phyloP scores from a whole-genome alignment of 1,284 basidiomycete species.

The Takashimella koratensis region DNA sequence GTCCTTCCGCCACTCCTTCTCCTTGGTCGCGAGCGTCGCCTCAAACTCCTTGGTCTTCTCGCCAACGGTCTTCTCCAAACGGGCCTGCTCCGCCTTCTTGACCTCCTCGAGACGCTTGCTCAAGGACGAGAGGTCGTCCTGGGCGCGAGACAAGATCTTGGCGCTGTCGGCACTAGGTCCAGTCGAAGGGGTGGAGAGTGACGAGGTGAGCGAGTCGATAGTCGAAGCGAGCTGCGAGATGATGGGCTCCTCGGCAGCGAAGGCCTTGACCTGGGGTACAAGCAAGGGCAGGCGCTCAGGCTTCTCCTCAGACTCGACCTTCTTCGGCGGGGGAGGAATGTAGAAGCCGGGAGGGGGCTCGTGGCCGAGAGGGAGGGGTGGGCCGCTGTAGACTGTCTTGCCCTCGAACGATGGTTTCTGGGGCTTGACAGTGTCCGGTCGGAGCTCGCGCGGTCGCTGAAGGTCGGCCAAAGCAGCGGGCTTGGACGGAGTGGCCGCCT shows the following conservation, averaged over 20 bases:
- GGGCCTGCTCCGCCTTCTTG: slow-evolving; percentile 72
- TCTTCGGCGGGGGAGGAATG: slow-evolving; percentile 40
- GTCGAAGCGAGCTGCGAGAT: slow-evolving; percentile 87
- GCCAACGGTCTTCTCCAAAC: slow-evolving; percentile 74
- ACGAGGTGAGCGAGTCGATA: slow-evolving; percentile 87
- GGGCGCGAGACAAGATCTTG: slow-evolving; percentile 57
- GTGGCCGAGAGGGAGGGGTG: slow-evolving; percentile 79
- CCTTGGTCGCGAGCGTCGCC: slow-evolving; percentile 72
- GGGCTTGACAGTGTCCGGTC: slow-evolving; percentile 45
- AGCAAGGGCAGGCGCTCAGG: slow-evolving; percentile 63
- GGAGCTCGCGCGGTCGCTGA: slow-evolving; percentile 42
- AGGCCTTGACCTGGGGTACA: slow-evolving; percentile 72
- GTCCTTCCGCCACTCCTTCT: slow-evolving; percentile 79
- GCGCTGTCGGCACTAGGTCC: slow-evolving; percentile 62
- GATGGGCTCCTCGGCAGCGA: slow-evolving; percentile 77
- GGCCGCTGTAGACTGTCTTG: slow-evolving; percentile 60
- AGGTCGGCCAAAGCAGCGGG: slow-evolving; percentile 30
- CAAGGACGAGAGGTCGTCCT: slow-evolving; percentile 77
- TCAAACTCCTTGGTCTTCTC: slow-evolving; percentile 82
- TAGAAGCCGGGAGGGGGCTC: slow-evolving; percentile 84
- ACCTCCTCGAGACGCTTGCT: slow-evolving; percentile 73
- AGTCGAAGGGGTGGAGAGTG: slow-evolving; percentile 64
- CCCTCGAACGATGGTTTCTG: slow-evolving; percentile 37
- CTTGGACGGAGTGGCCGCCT: slow-evolving; percentile 5
- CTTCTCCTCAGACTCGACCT: slow-evolving; percentile 14